These are phyloP conservation scores for Acanthamoeba castellanii DNA, from an alignment of 208 protist genomes.

Conservation along the genomic window DNA sequence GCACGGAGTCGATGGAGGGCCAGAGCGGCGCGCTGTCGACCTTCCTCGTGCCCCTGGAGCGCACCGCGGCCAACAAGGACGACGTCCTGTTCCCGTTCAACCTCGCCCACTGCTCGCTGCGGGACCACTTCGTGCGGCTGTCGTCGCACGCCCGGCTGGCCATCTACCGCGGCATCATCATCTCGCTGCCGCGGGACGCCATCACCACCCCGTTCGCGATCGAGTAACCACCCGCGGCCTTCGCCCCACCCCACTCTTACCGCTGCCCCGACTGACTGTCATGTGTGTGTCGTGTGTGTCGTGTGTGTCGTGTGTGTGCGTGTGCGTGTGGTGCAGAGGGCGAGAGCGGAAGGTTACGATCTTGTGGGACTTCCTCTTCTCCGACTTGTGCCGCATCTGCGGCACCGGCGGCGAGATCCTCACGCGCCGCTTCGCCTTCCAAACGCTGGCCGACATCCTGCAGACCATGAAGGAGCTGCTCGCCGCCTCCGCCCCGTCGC, in stretches of 20 bases:
- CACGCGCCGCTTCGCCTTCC: constrained; percentile 50
- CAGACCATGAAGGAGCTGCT: constrained; percentile 58
- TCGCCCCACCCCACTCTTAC: background rate
- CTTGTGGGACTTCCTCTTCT: constrained; percentile 51
- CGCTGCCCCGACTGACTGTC: background rate
- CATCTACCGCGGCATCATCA: constrained; percentile 66
- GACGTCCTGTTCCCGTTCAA: constrained; percentile 33
- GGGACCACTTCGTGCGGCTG: constrained; percentile 24
- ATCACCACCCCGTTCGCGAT: constrained; percentile 20
- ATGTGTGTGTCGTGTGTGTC: no score
- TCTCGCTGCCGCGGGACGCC: background rate
- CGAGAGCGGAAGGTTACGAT: background rate
- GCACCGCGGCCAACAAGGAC: background rate
- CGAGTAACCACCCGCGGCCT: background rate
- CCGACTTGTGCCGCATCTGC: constrained; percentile 5
- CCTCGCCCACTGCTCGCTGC: background rate
- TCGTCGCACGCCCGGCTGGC: constrained; percentile 6
- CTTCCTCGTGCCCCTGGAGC: background rate
- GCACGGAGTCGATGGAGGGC: background rate
- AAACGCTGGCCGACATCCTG: constrained; percentile 42
- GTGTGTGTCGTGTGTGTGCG: no score
- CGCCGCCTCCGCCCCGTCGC: background rate
- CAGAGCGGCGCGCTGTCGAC: background rate
- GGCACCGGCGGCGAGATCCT: constrained; percentile 43
- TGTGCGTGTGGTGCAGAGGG: background rate